These are phyloP conservation scores for Diversispora eburnea DNA, from an alignment of 192 early-diverging fungal genomes.

Conservation along the genomic window DNA sequence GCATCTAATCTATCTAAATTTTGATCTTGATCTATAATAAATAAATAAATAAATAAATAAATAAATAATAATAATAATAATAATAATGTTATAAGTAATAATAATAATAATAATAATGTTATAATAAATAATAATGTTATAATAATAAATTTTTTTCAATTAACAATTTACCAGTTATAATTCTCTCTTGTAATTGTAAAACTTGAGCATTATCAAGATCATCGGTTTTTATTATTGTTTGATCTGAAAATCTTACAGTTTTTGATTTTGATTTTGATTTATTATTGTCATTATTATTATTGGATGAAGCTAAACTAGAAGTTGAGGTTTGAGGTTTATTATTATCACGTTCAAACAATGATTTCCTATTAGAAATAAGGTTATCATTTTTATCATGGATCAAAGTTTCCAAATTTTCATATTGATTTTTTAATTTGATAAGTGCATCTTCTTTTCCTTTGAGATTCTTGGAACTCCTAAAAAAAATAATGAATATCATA, in stretches of 20 bases:
- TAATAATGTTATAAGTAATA: not conserved
- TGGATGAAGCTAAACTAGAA: no score
- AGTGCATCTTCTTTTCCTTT: constrained; percentile 62
- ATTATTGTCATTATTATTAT: no score
- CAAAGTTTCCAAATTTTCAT: constrained; percentile 56
- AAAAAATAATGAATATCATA: no score
- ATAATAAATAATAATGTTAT: no score
- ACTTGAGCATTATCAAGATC: constrained; percentile 49
- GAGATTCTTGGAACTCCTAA: constrained; percentile 45
- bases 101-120: no score
- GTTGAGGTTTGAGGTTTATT: no score
- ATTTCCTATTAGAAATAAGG: not conserved
- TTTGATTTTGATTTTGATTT: constrained; percentile 27
- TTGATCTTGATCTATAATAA: constrained; percentile 65
- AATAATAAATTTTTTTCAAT: no score
- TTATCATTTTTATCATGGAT: constrained; percentile 44
- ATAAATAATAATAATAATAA: not conserved
- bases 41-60: not conserved
- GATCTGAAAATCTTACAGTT: constrained; percentile 40
- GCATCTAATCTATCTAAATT: constrained; percentile 62
- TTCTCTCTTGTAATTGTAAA: constrained; percentile 60
- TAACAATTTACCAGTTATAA: constrained; percentile 53
- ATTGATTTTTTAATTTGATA: constrained; percentile 57
- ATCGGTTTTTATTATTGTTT: constrained; percentile 38
- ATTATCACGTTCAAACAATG: no score